A percentile compares a stretch with the other conserved stretches of the same genome.
phyloP scores from a whole-genome alignment of 305 asterid species.

The Solanum hybrid region DNA sequence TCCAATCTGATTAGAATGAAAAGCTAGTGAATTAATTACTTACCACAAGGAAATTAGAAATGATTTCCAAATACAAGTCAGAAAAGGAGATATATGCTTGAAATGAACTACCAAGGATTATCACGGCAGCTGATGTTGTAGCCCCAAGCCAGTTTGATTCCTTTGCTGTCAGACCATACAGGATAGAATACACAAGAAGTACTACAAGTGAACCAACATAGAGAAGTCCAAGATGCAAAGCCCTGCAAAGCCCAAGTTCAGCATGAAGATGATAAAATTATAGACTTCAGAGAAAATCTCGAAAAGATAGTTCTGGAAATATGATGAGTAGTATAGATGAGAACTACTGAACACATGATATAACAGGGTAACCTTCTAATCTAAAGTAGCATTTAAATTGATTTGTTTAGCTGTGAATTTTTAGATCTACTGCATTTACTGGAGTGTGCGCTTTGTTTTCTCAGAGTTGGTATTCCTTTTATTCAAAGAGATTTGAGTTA shows the following conservation, averaged over 20 bases:
- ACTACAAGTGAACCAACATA: slow-evolving; percentile 86
- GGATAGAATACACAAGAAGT: slow-evolving; percentile 80
- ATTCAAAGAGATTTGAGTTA: background rate
- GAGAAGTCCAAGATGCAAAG: slow-evolving; percentile 92
- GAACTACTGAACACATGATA: background rate
- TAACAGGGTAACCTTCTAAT: background rate
- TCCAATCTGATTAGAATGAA: slow-evolving; percentile 65
- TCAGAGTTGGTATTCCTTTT: background rate
- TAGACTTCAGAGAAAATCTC: background rate
- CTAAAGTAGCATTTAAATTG: background rate
- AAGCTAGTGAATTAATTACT: background rate
- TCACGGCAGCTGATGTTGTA: slow-evolving; percentile 86
- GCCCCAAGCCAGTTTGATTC: slow-evolving; percentile 99
- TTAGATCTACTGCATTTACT: background rate
- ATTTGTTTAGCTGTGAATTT: background rate
- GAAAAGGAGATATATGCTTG: slow-evolving; percentile 8
- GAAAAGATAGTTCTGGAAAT: background rate
- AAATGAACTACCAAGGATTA: slow-evolving; percentile 71
- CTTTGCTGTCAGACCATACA: slow-evolving; percentile 96
- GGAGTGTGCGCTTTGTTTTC: background rate
- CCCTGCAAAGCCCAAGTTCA: slow-evolving; percentile 44
- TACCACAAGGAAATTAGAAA: background rate
- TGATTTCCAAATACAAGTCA: background rate
- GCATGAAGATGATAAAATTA: slow-evolving; percentile 1
- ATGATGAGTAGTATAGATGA: background rate